phyloP scores from a whole-genome alignment of 192 early-diverging fungal species.

The Coemansia sp. region DNA sequence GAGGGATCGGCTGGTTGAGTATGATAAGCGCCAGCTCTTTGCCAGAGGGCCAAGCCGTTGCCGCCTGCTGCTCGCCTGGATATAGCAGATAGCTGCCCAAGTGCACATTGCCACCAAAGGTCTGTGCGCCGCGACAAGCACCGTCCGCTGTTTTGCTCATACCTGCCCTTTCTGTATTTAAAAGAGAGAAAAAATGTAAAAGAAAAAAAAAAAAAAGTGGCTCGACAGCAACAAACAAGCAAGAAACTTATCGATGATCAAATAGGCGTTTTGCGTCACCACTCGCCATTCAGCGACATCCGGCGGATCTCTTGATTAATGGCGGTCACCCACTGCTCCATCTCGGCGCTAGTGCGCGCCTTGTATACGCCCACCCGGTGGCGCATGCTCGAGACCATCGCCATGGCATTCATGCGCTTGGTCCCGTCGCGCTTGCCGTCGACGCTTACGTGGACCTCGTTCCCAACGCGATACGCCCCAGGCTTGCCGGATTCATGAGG shows the following conservation, averaged over 20 bases:
- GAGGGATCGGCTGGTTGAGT: conserved; percentile 74
- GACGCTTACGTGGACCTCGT: conserved; percentile 25
- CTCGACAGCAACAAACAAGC: background rate
- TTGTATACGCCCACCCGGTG: conserved; percentile 44
- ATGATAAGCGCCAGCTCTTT: conserved; percentile 63
- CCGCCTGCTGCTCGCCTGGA: conserved; percentile 5
- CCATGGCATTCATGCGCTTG: conserved; percentile 23
- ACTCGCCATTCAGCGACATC: conserved; percentile 33
- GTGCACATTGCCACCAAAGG: conserved; percentile 5
- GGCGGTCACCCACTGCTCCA: conserved; percentile 59
- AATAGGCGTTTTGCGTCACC: conserved; percentile 13
- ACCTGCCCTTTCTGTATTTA: background rate
- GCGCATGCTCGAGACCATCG: conserved; percentile 34
- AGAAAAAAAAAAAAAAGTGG: background rate
- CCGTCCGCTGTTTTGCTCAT: background rate
- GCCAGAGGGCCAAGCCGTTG: conserved; percentile 12
- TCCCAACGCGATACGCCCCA: conserved; percentile 32
- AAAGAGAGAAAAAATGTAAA: background rate
- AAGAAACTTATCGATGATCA: background rate
- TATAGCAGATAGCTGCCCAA: conserved; percentile 34
- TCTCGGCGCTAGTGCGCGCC: conserved; percentile 52
- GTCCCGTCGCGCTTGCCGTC: conserved; percentile 19
- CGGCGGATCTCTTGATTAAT: conserved; percentile 58
- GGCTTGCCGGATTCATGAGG: conserved; percentile 16
- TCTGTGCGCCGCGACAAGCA: background rate